Base-by-base conservation (phyloP, 2,329 filamentous ascomycete genomes). In the Zalaria obscura region DNA sequence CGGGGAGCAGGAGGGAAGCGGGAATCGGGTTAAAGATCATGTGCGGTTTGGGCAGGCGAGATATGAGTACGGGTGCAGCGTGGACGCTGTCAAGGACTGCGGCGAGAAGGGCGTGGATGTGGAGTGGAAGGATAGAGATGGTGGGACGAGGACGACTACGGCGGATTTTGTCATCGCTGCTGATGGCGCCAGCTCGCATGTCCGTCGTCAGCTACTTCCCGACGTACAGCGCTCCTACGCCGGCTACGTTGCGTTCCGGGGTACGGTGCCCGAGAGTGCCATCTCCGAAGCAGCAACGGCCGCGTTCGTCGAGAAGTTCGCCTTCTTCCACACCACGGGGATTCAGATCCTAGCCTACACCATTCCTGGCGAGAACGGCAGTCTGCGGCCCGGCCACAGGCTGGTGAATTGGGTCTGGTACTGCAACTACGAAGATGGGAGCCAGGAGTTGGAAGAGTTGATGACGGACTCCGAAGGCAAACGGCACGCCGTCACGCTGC, bases 331-430 rank as follows among this genome's bases (percentile, higher is more conserved):
- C 39, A 40, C 52, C 1, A 38, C 45, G 5, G 61, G 60, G 9
- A 52, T 59, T 1, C 61, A 65, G 39, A 57, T 61, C 18, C 52
- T 65, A 1, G 61, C 57, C 8, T 69, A 69, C 46, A 50, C 63
- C 4, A 67, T 71, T n/a, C 67, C 67, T 1, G 62, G 63, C 1
- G 52, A 59, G 9, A 51, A 63, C 27, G 66, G 66, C 2, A 56
- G 54, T 1, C 53, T 65, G 4, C 51, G 55, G 28, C 50, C 55
- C 0, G 64, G 62, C 4, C 50, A 64, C 25, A 59, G 65, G 7
- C 58, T 67, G 3, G 55, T 70, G 46, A 70, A 70, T 43, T 69
- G 60, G 46, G 63, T 70, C 1, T 69, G 65, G 57, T 72, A 70
- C 52, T 59, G 53, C 40, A 66, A 68, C 46, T 56, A 63, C 26